Evolutionary conservation across 768 basidiomycete genomes (phyloP).

Genomic region (Pleurotus giganteus): DNA sequence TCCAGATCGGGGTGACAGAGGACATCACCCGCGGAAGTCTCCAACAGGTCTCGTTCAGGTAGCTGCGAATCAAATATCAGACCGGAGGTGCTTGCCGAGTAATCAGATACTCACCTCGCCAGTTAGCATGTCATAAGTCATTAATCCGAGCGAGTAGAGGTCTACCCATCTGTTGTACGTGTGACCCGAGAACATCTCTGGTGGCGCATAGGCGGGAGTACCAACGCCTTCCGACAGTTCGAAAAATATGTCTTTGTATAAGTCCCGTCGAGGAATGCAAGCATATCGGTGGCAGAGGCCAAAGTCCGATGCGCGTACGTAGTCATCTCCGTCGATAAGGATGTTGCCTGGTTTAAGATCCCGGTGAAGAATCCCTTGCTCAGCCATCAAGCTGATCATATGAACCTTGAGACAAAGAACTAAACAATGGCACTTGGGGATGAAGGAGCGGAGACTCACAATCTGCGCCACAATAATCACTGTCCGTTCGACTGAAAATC

Average conservation of each 20-base stretch:
- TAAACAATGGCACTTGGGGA: too few species aligned
- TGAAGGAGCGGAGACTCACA: not conserved
- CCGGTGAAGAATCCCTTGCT: not conserved
- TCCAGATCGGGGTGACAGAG: not conserved
- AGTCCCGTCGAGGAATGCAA: not conserved
- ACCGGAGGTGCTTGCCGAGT: not conserved
- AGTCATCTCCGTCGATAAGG: not conserved
- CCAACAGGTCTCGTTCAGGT: not conserved
- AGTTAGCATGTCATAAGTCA: not conserved
- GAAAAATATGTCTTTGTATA: not conserved
- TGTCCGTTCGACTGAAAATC: not conserved
- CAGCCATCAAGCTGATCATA: not conserved
- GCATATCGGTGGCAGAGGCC: not conserved
- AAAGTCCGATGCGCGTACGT: not conserved
- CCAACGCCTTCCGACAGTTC: not conserved
- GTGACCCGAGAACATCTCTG: not conserved
- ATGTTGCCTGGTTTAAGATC: not conserved
- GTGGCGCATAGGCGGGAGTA: not conserved
- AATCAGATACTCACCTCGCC: not conserved
- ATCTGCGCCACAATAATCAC: constrained; percentile 1
- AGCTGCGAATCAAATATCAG: not conserved
- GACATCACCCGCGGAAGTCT: not conserved
- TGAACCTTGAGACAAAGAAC: not conserved
- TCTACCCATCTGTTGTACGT: not conserved
- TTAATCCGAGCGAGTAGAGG: not conserved